These are phyloP conservation scores for Clarireedia paspali DNA, from an alignment of 2,329 filamentous ascomycete species.

Conservation along the genomic window DNA sequence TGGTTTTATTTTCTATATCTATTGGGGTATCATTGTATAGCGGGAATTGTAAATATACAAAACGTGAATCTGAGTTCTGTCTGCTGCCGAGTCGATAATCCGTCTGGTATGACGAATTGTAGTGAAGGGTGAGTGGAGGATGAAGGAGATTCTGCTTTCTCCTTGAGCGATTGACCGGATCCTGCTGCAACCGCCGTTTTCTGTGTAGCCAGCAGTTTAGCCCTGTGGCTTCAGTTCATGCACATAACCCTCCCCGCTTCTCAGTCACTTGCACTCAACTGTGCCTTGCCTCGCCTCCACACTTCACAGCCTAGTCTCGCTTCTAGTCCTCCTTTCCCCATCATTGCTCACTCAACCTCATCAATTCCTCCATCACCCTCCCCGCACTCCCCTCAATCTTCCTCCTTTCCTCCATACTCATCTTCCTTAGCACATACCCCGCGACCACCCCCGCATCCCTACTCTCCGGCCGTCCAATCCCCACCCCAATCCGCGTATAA, in stretches of 20 bases:
- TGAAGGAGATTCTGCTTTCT: too few relatives aligned
- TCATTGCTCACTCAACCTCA: constrained; percentile 13
- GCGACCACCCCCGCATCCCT: constrained; percentile 62
- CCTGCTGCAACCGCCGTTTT: too few relatives aligned
- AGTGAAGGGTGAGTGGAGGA: too few relatives aligned
- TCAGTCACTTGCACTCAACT: too few relatives aligned
- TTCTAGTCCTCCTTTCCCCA: too few relatives aligned
- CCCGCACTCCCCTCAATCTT: constrained; percentile 24
- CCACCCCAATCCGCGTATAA: constrained; percentile 62
- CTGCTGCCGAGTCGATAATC: too few relatives aligned
- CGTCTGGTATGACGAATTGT: too few relatives aligned
- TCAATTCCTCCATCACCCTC: constrained; percentile 23
- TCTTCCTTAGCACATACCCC: constrained; percentile 61
- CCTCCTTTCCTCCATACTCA: constrained; percentile 21
- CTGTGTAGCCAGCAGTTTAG: too few relatives aligned
- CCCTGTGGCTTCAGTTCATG: too few relatives aligned
- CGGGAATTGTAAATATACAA: not conserved
- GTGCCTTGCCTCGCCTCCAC: not conserved
- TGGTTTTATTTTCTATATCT: not conserved
- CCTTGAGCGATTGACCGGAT: too few relatives aligned
- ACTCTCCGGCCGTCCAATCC: constrained; percentile 75
- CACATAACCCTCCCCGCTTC: too few relatives aligned
- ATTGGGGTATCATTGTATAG: not conserved
- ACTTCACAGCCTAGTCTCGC: not conserved
- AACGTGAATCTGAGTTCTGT: not conserved